Percentiles rank a stretch among this genome's conserved stretches.
These are phyloP conservation scores for Debaryomyces hansenii DNA, from an alignment of 805 yeast species.

Conservation along the genomic window DNA sequence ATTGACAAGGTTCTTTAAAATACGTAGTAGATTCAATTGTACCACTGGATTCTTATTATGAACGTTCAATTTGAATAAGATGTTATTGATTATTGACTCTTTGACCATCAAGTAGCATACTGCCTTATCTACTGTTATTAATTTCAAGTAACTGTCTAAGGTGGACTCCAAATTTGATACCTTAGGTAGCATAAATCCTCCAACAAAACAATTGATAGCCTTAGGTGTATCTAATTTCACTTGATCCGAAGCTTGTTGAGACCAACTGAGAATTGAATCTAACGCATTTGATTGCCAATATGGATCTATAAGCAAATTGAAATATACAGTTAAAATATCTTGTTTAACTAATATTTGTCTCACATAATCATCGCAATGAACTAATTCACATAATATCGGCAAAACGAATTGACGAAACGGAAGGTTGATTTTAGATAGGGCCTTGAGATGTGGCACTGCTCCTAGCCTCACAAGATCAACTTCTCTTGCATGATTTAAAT, in stretches of 20 bases:
- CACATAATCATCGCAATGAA: conserved; percentile 42
- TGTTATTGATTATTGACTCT: conserved; percentile 25
- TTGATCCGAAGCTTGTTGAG: conserved; percentile 24
- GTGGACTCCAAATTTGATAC: conserved; percentile 45
- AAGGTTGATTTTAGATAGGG: conserved; percentile 37
- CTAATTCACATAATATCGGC: conserved; percentile 55
- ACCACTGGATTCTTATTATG: conserved; percentile 36
- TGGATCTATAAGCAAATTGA: conserved; percentile 45
- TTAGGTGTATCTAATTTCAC: conserved; percentile 21
- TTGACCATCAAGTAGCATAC: conserved; percentile 25
- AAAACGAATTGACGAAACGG: conserved; percentile 52
- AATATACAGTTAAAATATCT: conserved; percentile 39
- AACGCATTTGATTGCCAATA: conserved; percentile 60
- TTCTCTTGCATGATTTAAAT: conserved; percentile 46
- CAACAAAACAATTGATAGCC: conserved; percentile 30
- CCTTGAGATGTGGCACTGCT: conserved; percentile 44
- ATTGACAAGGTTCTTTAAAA: conserved; percentile 19
- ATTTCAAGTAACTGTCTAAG: conserved; percentile 39
- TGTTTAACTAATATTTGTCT: conserved; percentile 35
- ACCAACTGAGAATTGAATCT: conserved; percentile 48
- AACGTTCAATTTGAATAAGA: conserved; percentile 26
- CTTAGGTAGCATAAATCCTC: conserved; percentile 40
- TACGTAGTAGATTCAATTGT: conserved; percentile 34
- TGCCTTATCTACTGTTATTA: conserved; percentile 21
- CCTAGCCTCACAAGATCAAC: conserved; percentile 48